Percentiles rank a stretch among this genome's conserved stretches.
Conservation (phyloP, 2,329 filamentous ascomycete genomes). For the Arthroderma uncinatum region DNA sequence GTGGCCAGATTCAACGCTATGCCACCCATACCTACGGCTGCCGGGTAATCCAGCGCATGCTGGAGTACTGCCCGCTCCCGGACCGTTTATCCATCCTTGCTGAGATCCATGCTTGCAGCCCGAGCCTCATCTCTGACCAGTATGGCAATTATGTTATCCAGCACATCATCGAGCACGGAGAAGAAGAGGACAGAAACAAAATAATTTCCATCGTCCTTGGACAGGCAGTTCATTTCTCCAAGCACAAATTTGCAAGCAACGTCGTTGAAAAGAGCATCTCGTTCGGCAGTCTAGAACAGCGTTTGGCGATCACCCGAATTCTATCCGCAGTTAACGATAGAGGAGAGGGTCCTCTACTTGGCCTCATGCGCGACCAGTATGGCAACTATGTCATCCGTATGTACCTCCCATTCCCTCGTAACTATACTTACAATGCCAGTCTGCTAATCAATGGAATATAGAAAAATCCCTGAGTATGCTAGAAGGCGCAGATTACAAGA, state of each 20-base stretch:
- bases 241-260: conserved; percentile 94
- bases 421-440: neutral
- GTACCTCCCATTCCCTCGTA: conserved; percentile 29
- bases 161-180: conserved; percentile 73
- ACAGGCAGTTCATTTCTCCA: conserved; percentile 65
- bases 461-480: conserved; percentile 67
- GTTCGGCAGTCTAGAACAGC: conserved; percentile 57
- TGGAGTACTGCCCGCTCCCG: conserved; percentile 66
- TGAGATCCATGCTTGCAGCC: conserved; percentile 64
- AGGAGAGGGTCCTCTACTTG: conserved; percentile 58
- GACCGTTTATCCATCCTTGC: conserved; percentile 62
- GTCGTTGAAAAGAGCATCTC: conserved; percentile 90
- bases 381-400: conserved; percentile 96
- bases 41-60: conserved; percentile 80
- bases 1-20: conserved; percentile 60
- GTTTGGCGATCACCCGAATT: conserved; percentile 54
- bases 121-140: conserved; percentile 67
- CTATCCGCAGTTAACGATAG: conserved; percentile 51
- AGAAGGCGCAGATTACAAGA: conserved; percentile 47
- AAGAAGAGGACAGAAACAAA: conserved; percentile 56
- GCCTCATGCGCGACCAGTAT: conserved; percentile 78
- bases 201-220: conserved; percentile 64
- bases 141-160: conserved; percentile 97
- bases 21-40: conserved; percentile 78
- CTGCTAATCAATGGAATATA: conserved; percentile 27